Conservation (phyloP, 2,329 filamentous ascomycete genomes). For the Pseudogymnoascus sp. region DNA sequence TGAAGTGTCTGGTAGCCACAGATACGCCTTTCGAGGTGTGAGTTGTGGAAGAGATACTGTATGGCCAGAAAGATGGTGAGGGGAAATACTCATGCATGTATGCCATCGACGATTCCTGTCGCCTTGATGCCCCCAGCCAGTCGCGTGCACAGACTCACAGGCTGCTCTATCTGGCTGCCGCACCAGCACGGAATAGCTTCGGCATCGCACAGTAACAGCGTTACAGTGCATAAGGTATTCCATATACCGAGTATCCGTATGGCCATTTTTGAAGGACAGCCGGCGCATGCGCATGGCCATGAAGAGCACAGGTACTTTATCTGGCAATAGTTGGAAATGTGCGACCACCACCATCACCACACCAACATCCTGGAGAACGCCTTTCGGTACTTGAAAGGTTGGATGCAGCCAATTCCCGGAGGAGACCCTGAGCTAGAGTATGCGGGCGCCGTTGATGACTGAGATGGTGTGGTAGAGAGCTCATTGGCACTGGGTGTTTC, state of each 20-base stretch:
- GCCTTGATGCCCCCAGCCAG: neutral
- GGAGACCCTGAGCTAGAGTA: constrained; percentile 3
- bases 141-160: neutral
- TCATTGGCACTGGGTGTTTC: neutral
- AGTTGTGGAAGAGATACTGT: neutral
- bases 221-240: constrained; percentile 1
- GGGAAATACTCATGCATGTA: neutral
- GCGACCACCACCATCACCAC: neutral
- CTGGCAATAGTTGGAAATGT: neutral
- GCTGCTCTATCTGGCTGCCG: neutral
- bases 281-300: neutral
- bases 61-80: neutral
- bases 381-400: constrained; percentile 5
- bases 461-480: neutral
- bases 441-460: constrained; percentile 5
- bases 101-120: neutral
- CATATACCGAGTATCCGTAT: neutral
- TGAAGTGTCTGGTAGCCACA: neutral
- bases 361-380: neutral
- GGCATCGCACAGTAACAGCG: neutral
- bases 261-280: constrained; percentile 1
- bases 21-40: neutral
- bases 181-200: neutral
- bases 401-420: constrained; percentile 5
- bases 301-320: neutral